phyloP scores from a whole-genome alignment of 331 rosid genomes.

The Quercus lobata region DNA sequence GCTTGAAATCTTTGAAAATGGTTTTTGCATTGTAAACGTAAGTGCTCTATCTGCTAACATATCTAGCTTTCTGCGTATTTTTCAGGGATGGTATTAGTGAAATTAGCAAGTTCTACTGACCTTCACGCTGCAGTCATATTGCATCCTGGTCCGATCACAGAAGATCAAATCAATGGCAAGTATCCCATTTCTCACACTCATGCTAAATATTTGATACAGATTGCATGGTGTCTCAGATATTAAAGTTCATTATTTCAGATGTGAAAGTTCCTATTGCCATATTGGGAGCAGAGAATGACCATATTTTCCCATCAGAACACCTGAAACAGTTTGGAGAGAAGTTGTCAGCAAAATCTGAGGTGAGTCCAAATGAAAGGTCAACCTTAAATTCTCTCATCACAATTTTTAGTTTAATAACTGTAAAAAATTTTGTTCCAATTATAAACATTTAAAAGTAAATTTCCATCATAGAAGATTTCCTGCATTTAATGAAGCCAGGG shows the following conservation, averaged over 20 bases:
- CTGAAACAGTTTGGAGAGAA: constrained; percentile 34
- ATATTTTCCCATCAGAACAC: constrained; percentile 23
- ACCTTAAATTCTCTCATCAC: neutral
- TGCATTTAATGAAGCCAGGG: no score
- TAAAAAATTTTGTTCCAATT: no score
- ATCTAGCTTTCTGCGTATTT: neutral
- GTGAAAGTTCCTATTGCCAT: constrained; percentile 45
- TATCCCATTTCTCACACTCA: neutral
- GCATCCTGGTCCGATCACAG: constrained; percentile 40
- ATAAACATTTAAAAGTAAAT: no score
- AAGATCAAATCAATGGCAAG: constrained; percentile 31
- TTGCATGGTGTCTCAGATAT: neutral
- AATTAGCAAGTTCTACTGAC: constrained; percentile 31
- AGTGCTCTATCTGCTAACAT: neutral
- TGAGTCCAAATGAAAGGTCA: neutral
- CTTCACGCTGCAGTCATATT: constrained; percentile 45
- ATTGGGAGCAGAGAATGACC: constrained; percentile 48
- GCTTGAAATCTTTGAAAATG: neutral
- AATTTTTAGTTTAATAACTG: neutral
- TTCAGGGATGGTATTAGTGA: constrained; percentile 38
- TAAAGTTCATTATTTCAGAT: constrained; percentile 20
- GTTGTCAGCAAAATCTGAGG: constrained; percentile 39
- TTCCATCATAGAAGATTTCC: no score
- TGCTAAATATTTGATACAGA: neutral
- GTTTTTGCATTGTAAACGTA: neutral